phyloP scores from a whole-genome alignment of 2,329 filamentous ascomycete species.

The Sclerotinia minor region DNA sequence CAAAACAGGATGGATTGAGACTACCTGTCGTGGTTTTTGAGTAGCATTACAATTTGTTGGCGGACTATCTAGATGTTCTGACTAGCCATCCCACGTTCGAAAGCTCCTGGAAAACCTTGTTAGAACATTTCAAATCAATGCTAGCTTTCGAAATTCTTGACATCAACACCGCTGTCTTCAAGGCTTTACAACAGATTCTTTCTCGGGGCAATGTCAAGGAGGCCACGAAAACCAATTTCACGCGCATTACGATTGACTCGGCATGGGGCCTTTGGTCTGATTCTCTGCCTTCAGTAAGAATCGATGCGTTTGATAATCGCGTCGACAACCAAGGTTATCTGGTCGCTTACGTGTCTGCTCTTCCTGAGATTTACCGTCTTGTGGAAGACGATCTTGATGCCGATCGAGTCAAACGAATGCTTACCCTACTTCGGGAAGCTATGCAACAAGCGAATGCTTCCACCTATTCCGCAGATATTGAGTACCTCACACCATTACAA shows the following conservation, averaged over 20 bases:
- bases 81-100: constrained; percentile 66
- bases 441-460: constrained; percentile 68
- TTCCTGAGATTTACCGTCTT: constrained; percentile 76
- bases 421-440: constrained; percentile 68
- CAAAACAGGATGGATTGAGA: constrained; percentile 67
- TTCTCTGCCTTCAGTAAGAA: constrained; percentile 56
- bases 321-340: constrained; percentile 76
- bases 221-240: constrained; percentile 39
- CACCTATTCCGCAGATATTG: constrained; percentile 69
- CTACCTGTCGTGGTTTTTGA: constrained; percentile 72
- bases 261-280: constrained; percentile 72
- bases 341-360: constrained; percentile 77
- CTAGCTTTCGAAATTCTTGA: constrained; percentile 65
- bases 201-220: constrained; percentile 49
- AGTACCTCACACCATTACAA: constrained; percentile 73
- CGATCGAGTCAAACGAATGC: constrained; percentile 64
- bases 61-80: constrained; percentile 74
- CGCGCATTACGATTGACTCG: constrained; percentile 53
- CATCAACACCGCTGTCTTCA: constrained; percentile 70
- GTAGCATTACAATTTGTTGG: constrained; percentile 72
- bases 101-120: constrained; percentile 71
- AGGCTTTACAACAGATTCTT: constrained; percentile 64
- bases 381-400: constrained; percentile 63
- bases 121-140: constrained; percentile 66
- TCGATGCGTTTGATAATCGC: constrained; percentile 47